A percentile compares a stretch with the other conserved stretches of the same genome.
phyloP scores from a whole-genome alignment of 2,329 filamentous ascomycete genomes.

The Colletotrichum sp. region DNA sequence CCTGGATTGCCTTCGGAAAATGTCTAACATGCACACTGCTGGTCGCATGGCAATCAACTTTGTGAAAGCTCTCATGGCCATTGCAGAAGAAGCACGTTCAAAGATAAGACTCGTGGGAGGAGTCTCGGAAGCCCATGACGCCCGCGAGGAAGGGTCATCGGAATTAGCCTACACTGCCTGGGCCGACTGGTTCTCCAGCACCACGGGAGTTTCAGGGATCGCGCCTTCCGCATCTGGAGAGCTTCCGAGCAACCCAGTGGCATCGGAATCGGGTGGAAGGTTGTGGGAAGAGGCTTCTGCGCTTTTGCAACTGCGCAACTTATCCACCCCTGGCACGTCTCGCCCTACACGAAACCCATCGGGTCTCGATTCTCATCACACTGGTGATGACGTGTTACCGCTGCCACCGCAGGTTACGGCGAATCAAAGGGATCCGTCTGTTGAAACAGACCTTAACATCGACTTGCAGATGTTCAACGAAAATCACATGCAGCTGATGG shows the following conservation, averaged over 20 bases:
- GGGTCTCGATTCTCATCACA: background rate
- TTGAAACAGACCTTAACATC: background rate
- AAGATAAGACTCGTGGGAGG: constrained; percentile 3
- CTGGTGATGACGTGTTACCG: background rate
- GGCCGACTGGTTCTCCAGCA: constrained; percentile 23
- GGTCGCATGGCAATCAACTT: constrained; percentile 26
- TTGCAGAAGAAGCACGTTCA: constrained; percentile 24
- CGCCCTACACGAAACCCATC: background rate
- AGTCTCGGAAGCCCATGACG: rapidly evolving
- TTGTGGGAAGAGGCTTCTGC: constrained; percentile 3
- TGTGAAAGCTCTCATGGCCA: constrained; percentile 26
- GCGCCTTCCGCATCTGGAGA: background rate
- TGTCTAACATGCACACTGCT: constrained; percentile 35
- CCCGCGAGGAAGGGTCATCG: background rate
- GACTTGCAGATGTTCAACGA: constrained; percentile 18
- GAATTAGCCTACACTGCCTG: constrained; percentile 22
- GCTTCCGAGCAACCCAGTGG: background rate
- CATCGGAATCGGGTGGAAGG: background rate
- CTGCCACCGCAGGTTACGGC: background rate
- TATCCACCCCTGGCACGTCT: background rate
- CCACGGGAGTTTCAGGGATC: background rate
- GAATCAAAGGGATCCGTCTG: background rate
- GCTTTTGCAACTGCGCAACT: background rate
- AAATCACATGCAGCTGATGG: constrained; percentile 26
- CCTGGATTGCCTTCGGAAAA: constrained; percentile 33